Evolutionary conservation across 495 filamentous ascomycete species (phyloP), one percentile per base, ranked within the genome.

Genomic region (Podospora bellae-mahoneyi): DNA sequence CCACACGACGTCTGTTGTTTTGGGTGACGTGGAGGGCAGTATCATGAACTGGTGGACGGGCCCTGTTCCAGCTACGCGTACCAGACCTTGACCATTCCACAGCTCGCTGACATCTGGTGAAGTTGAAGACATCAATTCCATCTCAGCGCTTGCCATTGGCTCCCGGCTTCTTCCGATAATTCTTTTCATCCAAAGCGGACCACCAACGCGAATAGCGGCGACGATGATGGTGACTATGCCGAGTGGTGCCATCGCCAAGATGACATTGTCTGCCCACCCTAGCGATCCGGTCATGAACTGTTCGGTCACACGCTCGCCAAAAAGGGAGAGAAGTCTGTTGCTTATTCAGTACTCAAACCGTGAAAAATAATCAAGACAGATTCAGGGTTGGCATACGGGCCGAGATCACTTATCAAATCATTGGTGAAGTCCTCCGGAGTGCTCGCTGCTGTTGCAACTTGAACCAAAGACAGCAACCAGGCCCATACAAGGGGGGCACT

Each of bases 211-310:
- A 30, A 89, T 84, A 15, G 83, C 81, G 1, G 78, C 80, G 5
- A 87, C 83, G 0, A 87, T 79, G 2, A 81, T 80, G 0, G 86
- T 88, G 53, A 87, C 73, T 19, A 88, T 82, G 6, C 86, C 86
- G 5, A 87, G 75, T 2, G 86, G 85, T 0, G 79, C 81, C 56
- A 87, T 78, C 0, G 85, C 82, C 56, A 88, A 83, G 7, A 87
- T 84, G 16, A 87, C 67, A 66, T 84, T 81, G 61, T 88, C 86
- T 0, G 83, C 66, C 59, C 78, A 72, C 28, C 74, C 79, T 27
- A 80, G 80, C 0, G 82, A 80, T 65, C 87, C 82, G 65, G 84
- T 86, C 59, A 88, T 80, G 65, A 84, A 88, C 73, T 89, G 86
- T 69, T 80, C 85, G 0, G 86, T 84, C 30, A 89, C 78, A 55